Evolutionary conservation across 495 filamentous ascomycete genomes (phyloP), one percentile per base, ranked within the genome.

Genomic region (Oleoguttula mirabilis): DNA sequence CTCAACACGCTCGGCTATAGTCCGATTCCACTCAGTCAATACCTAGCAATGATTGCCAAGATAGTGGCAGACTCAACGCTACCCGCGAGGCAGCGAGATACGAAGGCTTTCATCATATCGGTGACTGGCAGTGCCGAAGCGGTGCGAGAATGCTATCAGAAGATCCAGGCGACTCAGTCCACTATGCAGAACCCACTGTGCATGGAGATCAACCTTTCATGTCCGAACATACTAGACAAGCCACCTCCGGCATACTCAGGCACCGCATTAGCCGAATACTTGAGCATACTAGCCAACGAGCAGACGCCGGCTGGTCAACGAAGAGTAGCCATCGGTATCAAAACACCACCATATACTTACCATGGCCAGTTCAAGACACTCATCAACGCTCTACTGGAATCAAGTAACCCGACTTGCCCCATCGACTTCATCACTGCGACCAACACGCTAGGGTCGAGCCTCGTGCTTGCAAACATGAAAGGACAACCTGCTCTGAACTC

Each of bases 151-250:
- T 70, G 68, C 56, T 73, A 75, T 43, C 28, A 25, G 15, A 24
- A 39, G 1, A 62, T 67, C 14, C 22, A 32, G 10, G 33, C 16
- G 6, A 20, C 34, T 1, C 57, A 60, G 15, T 3, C 27, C 3
- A 1, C 53, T 31, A 42, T 67, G 55, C 22, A 51, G 48, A 48
- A 71, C 24, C 54, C 60, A 1, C 52, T 83, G 3, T 68, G 70
- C 14, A 67, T 82, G 60, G 80, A 85, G 54, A 62, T 84, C 45
- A 84, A 85, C 53, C 72, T 85, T 32, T 76, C 70, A 48, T 85
- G 80, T 51, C 80, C 80, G 0, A 84, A 85, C 59, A 84, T 85
- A 41, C 66, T 68, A 12, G 53, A 62, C 32, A 68, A 68, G 21
- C 79, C 79, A 0, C 80, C 81, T 10, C 79, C 78, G 3, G 80